These are phyloP conservation scores for Lichtheimia hyalospora DNA, from an alignment of 371 early-diverging fungal species.

Conservation along the genomic window DNA sequence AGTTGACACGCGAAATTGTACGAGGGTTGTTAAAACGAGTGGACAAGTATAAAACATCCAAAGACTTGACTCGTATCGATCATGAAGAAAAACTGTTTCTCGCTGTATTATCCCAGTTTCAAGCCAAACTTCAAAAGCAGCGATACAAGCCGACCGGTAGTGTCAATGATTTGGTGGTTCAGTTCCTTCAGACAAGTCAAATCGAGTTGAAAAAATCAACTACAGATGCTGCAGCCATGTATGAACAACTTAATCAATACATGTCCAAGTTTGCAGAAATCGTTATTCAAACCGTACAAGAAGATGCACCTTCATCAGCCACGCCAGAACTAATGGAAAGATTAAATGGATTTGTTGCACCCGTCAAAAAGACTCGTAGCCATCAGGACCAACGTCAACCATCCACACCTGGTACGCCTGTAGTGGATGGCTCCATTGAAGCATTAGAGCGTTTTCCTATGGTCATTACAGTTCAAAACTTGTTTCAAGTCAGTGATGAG, in stretches of 20 bases:
- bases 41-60: slow-evolving; percentile 33
- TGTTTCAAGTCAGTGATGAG: slow-evolving; percentile 38
- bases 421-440: slow-evolving; percentile 27
- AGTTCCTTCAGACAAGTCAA: slow-evolving; percentile 37
- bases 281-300: slow-evolving; percentile 37
- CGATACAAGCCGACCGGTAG: slow-evolving; percentile 34
- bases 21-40: slow-evolving; percentile 29
- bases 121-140: slow-evolving; percentile 27
- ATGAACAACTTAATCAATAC: slow-evolving; percentile 31
- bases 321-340: slow-evolving; percentile 42
- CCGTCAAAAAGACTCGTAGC: slow-evolving; percentile 10
- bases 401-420: slow-evolving; percentile 11
- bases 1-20: slow-evolving; percentile 40
- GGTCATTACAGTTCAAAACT: slow-evolving; percentile 41
- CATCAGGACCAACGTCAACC: slow-evolving; percentile 18
- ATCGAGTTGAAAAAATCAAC: slow-evolving; percentile 22
- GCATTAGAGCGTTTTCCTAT: slow-evolving; percentile 41
- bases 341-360: slow-evolving; percentile 28
- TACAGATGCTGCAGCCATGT: slow-evolving; percentile 22
- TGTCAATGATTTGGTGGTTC: slow-evolving; percentile 36
- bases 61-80: slow-evolving; percentile 14
- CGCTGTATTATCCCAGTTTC: slow-evolving; percentile 20
- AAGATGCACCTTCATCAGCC: slow-evolving; percentile 36
- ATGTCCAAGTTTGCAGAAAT: slow-evolving; percentile 36
- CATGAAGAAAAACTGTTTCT: slow-evolving; percentile 29